Evolutionary conservation across 2,329 filamentous ascomycete species (phyloP), one percentile per base, ranked within the genome.

Genomic region (Triangularia setosa): DNA sequence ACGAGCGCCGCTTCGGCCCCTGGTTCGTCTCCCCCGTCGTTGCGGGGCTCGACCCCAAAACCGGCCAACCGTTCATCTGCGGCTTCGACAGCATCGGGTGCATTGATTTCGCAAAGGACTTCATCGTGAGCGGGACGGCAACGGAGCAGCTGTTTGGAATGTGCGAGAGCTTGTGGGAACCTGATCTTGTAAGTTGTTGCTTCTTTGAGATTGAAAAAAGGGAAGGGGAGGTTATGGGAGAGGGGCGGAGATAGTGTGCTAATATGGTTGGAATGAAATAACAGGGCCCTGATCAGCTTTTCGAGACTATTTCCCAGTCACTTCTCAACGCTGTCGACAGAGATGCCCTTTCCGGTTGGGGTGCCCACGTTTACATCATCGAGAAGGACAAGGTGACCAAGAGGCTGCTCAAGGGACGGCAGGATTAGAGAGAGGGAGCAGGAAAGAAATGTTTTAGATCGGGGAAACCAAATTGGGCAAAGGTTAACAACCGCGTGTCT

Each of bases 341-440:
- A 81, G 95, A 99, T 79, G 95, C 95, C 61, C 84, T 99, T 69
- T 97, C 94, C 40, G 95, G 95, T 69, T 98, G 95, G 95, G 95
- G 95, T 76, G 95, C 95, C 44, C 93, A 99, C 76, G 95, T 99
- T 72, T 99, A 98, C 82, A 96, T 99, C 75, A 96, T 99, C 78
- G 95, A 98, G 84, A 99, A 99, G 87, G 93, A 97, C 83, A 98
- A 98, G 90, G 92, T 99, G 69, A 98, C 95, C 75, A 97, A 98
- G 90, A 87, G 95, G 78, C 87, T 99, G 88, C 84, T 99, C 79
- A 98, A 98, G 88, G 93, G 93, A 76, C 88, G 93, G 83, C 94
- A 98, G 83, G 94, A 98, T 78, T 93, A 92, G 76, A 73, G 76
- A 73, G 33, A 63, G 44, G 40, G 40, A 21, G 40, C 54, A 60